Evolutionary conservation across 2,329 filamentous ascomycete species (phyloP), one percentile per base, ranked within the genome.

Genomic region (Tolypocladium capitatum): DNA sequence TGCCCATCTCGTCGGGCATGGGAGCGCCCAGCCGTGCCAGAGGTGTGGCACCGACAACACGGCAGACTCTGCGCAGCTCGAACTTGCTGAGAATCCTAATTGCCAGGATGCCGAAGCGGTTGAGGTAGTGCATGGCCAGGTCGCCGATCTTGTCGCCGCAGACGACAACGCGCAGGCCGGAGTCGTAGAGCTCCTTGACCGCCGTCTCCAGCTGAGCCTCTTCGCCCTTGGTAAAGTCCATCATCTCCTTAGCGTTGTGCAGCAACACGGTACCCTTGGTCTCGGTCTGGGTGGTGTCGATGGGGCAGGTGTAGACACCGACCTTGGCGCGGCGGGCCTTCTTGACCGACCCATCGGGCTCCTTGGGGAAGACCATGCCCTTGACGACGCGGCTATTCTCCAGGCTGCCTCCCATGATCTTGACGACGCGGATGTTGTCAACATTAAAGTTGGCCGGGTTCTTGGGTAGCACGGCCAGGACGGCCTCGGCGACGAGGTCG

Each of bases 1-100:
- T 84, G 55, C 92, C 92, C 90, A 95, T 97, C 75, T 98, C 92
- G 58, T 98, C 92, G n/a, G 94, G 92, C 92, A 98, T 98, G 41
- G 92, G 92, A 16, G 94, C 92, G 54, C 92, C 92, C 43, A 98
- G 76, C 59, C 92, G 84, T 46, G 94, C 94, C 52, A 98, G 78
- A n/a, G 92, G 92, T 14, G 92, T 96, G 48, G 92, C 92, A 53
- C 91, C 91, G 46, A 97, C 91, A 24, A 98, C 92, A 53, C 92
- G 84, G 76, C 94, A 98, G 60, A 97, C 75, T 60, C 92, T 81
- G 58, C 92, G 84, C 51, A 98, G 81, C 71, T 98, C 92, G 62
- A 97, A 98, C 70, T 98, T 98, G 71, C 89, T 95, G 60, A 97
- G 81, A 56, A 98, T 84, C 70, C 95, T 94, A 74, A 98, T 91